phyloP scores from a whole-genome alignment of 306 rosid species.

The Corylus americana region DNA sequence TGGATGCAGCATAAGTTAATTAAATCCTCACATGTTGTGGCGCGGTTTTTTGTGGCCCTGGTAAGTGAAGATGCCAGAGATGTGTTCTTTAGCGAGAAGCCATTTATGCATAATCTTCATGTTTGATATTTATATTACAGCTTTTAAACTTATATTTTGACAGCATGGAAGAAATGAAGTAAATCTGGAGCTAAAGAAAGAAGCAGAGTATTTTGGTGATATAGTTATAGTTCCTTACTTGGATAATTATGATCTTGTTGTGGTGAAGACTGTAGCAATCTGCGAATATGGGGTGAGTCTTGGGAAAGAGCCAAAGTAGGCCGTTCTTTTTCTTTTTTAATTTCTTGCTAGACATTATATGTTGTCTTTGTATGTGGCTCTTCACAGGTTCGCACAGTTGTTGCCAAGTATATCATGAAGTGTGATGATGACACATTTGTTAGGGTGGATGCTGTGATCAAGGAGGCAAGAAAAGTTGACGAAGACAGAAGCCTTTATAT shows the following conservation, averaged over 20 bases:
- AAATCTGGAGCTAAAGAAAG: conserved; percentile 74
- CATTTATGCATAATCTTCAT: conserved; percentile 13
- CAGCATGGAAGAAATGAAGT: conserved; percentile 90
- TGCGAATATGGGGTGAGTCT: conserved; percentile 91
- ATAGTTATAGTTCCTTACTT: conserved; percentile 85
- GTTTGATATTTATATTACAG: conserved; percentile 23
- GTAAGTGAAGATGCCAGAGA: conserved; percentile 43
- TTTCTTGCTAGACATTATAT: conserved; percentile 15
- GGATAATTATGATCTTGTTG: conserved; percentile 97
- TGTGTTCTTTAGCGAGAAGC: conserved; percentile 16
- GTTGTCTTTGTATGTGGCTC: conserved; percentile 9
- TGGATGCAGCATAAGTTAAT: conserved; percentile 91
- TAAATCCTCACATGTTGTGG: conserved; percentile 73
- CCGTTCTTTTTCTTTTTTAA: conserved; percentile 1
- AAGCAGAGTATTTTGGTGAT: conserved; percentile 93
- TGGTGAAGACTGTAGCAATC: conserved; percentile 91
- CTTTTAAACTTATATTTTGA: conserved; percentile 34
- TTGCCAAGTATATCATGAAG: conserved; percentile 86
- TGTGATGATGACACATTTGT: conserved; percentile 97
- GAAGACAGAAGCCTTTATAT: conserved; percentile 66
- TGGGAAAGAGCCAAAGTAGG: conserved; percentile 19
- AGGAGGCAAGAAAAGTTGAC: conserved; percentile 52
- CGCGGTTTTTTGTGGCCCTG: conserved; percentile 91
- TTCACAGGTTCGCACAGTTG: conserved; percentile 59
- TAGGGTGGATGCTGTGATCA: conserved; percentile 71